phyloP scores from a whole-genome alignment of 2,329 filamentous ascomycete genomes.

The Juglanconis oblonga region DNA sequence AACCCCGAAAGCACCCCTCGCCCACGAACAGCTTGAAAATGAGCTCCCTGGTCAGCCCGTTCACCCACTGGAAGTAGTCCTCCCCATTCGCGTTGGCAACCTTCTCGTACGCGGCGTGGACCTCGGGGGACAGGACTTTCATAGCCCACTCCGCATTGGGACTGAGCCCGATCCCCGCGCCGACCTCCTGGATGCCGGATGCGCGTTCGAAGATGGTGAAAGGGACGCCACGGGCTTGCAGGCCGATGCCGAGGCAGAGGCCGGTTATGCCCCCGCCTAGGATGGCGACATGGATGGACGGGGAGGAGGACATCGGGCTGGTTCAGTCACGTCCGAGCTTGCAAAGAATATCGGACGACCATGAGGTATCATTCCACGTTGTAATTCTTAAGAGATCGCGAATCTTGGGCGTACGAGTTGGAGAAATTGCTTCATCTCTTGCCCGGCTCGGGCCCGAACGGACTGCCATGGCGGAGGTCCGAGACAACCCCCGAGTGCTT shows the following conservation, averaged over 20 bases:
- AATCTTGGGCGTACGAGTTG: not conserved
- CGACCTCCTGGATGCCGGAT: slow-evolving; percentile 40
- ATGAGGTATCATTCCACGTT: not conserved
- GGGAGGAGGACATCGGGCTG: not conserved
- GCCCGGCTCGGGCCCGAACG: not conserved
- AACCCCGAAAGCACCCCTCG: slow-evolving; percentile 40
- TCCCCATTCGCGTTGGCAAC: slow-evolving; percentile 36
- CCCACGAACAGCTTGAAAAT: slow-evolving; percentile 35
- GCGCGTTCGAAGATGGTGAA: slow-evolving; percentile 48
- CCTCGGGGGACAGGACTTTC: slow-evolving; percentile 32
- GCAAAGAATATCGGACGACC: too few species aligned
- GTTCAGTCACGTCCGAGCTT: not conserved
- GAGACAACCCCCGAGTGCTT: not conserved
- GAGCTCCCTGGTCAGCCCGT: slow-evolving; percentile 32
- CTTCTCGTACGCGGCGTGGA: slow-evolving; percentile 35
- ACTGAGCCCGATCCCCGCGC: slow-evolving; percentile 50
- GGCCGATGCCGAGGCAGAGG: slow-evolving; percentile 44
- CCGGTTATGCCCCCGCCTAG: slow-evolving; percentile 52
- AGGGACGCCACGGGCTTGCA: slow-evolving; percentile 39
- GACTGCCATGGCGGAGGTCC: slow-evolving; percentile 8
- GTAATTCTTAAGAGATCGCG: not conserved
- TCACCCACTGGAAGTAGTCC: slow-evolving; percentile 42
- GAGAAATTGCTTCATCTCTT: not conserved
- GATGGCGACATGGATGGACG: slow-evolving; percentile 37
- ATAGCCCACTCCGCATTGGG: slow-evolving; percentile 50